Conservation (phyloP, 2,329 filamentous ascomycete genomes). For the Gnomoniopsis smithogilvyi region DNA sequence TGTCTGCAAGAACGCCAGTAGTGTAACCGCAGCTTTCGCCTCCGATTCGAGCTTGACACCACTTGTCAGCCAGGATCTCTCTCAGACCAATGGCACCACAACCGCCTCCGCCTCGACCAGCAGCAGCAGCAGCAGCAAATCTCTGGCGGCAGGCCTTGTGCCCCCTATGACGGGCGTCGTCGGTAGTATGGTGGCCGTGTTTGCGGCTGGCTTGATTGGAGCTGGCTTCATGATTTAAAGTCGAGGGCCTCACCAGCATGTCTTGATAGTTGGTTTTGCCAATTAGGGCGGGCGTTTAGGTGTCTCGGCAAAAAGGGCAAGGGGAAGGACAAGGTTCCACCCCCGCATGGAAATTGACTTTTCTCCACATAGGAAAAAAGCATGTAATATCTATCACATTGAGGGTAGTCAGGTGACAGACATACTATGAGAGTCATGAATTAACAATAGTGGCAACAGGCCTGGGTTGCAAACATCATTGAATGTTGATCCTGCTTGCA, state of each 20-base stretch:
- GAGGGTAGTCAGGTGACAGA: too few relatives aligned
- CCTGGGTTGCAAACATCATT: too few relatives aligned
- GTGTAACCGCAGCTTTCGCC: conserved; percentile 29
- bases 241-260: neutral
- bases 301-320: too few relatives aligned
- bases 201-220: conserved; percentile 8
- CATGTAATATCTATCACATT: neutral
- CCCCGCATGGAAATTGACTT: neutral
- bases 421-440: too few relatives aligned
- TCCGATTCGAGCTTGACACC: conserved; percentile 28
- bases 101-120: conserved; percentile 18
- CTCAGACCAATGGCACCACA: conserved; percentile 21
- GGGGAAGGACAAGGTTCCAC: too few relatives aligned
- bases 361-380: neutral
- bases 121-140: conserved; percentile 1
- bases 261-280: neutral
- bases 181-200: conserved; percentile 8
- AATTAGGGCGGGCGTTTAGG: neutral
- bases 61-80: conserved; percentile 25
- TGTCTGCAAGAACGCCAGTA: conserved; percentile 36
- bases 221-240: conserved; percentile 9
- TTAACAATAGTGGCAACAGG: too few relatives aligned
- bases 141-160: conserved; percentile 6
- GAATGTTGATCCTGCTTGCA: too few relatives aligned
- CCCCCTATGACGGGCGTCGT: conserved; percentile 6